Base-by-base conservation (phyloP, 2,329 filamentous ascomycete genomes). In the Pseudofabraea citricarpa region DNA sequence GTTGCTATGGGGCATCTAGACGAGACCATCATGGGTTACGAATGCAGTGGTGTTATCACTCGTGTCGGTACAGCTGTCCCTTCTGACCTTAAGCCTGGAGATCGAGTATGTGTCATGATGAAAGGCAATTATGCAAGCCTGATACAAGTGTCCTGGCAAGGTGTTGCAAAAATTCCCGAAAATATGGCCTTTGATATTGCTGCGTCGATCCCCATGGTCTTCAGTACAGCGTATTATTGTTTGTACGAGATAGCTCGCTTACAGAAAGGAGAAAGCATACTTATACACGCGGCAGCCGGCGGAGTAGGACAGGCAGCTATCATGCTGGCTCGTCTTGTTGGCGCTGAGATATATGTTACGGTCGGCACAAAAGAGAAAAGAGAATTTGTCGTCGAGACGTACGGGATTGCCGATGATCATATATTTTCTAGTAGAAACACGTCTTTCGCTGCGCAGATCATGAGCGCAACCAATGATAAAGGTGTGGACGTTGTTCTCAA, bases 301-400 rank as follows among this genome's bases (percentile, higher is more conserved):
- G 57, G 48, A 6, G 37, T 64, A 4, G 64, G 64, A 2, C 53
- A 55, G 12, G 63, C 63, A 0, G 53, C 57, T 2, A 60, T 65
- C 15, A 41, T 47, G 4, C 6, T 66, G 0, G 58, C 61, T 1
- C 46, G 54, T 21, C 29, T 39, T 1, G 33, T 55, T 1, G 60
- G 55, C 0, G 60, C 61, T 2, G 43, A 52, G 2, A 44, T 62
- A 1, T 63, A 50, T 43, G 46, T 46, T 0, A 63, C 60, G 0
- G 52, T 49, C 2, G 44, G 53, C 8, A 39, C 27, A 4, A 10
- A 26, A 12, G 45, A 45, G 21, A 50, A 54, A 27, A 41, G 36
- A 20, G 12, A 42, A 13, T 32, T 46, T 7, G 15, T 52, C 3
- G 38, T 58, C 4, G n/a, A 53, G 0, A 55, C 24, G 13, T 50